Evolutionary conservation across 768 basidiomycete species (phyloP).

Genomic region (Tremella fuciformis): DNA sequence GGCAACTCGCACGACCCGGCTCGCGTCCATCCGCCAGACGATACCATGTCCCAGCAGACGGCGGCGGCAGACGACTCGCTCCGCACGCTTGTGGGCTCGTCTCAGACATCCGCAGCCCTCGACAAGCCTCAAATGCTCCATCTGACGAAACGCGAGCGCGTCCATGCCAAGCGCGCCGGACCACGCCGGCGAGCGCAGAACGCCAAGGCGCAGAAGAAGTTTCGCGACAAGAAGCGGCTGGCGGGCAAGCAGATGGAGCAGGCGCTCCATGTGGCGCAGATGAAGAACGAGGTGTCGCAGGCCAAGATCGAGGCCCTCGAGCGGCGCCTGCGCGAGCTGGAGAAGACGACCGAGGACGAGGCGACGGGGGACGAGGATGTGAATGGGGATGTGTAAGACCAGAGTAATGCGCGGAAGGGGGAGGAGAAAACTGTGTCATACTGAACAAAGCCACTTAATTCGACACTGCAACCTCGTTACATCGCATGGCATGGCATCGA

Average conservation of each 20-base stretch:
- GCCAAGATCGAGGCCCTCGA: neutral
- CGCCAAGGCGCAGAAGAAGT: conserved; percentile 25
- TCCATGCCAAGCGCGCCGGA: neutral
- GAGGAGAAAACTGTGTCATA: too few relatives aligned
- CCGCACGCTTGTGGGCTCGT: too few relatives aligned
- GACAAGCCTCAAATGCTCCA: too few relatives aligned
- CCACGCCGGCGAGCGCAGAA: conserved; percentile 23
- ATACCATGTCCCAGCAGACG: too few relatives aligned
- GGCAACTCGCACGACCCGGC: too few relatives aligned
- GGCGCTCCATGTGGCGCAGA: neutral
- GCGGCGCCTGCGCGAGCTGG: neutral
- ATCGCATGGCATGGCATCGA: neutral
- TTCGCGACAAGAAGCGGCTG: conserved; percentile 25
- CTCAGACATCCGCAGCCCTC: too few relatives aligned
- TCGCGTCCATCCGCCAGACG: too few relatives aligned
- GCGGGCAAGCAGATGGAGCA: conserved; percentile 16
- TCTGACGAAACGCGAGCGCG: too few relatives aligned
- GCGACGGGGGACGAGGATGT: neutral
- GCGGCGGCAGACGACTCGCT: too few relatives aligned
- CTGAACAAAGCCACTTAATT: too few relatives aligned
- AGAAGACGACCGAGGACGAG: neutral
- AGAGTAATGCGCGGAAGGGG: neutral
- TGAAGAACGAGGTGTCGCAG: neutral
- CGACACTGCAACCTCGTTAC: too few relatives aligned
- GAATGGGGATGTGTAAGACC: neutral